Evolutionary conservation across 257 asterid species (phyloP), one percentile per base, ranked within the genome.

Genomic region (Dorcoceras hygrometricum): DNA sequence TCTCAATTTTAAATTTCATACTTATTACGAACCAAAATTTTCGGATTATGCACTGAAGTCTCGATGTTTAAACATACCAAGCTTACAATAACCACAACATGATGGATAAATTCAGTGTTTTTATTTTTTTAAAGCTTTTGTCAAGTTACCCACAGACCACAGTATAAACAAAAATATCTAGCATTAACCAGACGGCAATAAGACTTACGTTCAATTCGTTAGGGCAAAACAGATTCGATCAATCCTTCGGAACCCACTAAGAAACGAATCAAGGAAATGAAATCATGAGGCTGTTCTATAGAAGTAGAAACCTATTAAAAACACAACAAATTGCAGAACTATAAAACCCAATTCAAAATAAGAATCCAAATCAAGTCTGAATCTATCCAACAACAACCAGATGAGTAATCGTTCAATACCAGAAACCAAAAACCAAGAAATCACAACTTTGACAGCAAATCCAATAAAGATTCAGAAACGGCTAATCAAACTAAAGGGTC

Each of bases 401-500:
- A 71, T 26, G 34, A 51, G 24, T 63, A 28, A 73, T 3, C 59
- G 36, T 28, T 59, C 71, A 64, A 57, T 67, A 48, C 51, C 20
- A 66, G 10, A 63, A 78, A 23, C 59, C 4, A 46, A 19, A 70
- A 70, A 79, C 0, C 56, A 59, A 69, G 77, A 65, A 79, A 79
- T 82, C 73, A 57, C 71, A 74, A 62, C 77, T 76, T 46, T 55
- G 61, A 50, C 55, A 65, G 50, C 61, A 71, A 36, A 62, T 65
- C 23, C 75, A 74, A 82, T 76, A 72, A 69, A 75, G 72, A 77
- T 69, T 66, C 69, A 59, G 55, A 60, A 31, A 65, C 67, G 20
- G 9, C 69, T 48, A 68, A 57, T 34, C 20, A 68, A 16, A 43
- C 6, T 19, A 14, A 57, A 1, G 12, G 62, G 18, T 8, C 23